Evolutionary conservation across 805 yeast species (phyloP).

Genomic region (Naumovozyma castellii): DNA sequence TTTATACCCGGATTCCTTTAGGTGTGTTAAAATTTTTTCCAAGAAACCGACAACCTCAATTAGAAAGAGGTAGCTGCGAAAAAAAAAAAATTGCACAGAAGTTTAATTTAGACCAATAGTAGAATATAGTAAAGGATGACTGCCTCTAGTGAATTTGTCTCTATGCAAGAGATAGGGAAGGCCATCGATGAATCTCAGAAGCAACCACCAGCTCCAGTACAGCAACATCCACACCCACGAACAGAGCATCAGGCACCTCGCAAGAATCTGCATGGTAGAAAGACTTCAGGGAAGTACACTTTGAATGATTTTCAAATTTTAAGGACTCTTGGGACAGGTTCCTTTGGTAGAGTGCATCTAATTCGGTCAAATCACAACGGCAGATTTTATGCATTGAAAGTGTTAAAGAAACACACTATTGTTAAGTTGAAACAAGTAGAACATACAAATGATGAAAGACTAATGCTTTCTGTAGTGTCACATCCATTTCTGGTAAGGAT

Average conservation of each 20-base stretch:
- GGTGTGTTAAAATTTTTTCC: too few species aligned
- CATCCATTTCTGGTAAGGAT: conserved; percentile 85
- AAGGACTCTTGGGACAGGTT: conserved; percentile 87
- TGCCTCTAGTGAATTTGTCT: neutral
- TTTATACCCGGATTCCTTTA: too few species aligned
- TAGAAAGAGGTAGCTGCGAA: too few species aligned
- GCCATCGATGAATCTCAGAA: conserved; percentile 2
- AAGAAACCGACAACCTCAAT: too few species aligned
- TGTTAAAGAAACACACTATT: conserved; percentile 76
- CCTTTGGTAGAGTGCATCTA: conserved; percentile 86
- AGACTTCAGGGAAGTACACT: conserved; percentile 59
- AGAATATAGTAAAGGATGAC: neutral
- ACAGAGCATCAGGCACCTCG: neutral
- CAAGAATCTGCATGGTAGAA: conserved; percentile 3
- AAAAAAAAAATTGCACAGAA: neutral
- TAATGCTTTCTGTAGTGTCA: conserved; percentile 73
- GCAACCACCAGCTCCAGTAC: neutral
- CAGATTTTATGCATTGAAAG: conserved; percentile 83
- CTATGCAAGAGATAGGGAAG: conserved; percentile 2
- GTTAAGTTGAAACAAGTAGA: conserved; percentile 89
- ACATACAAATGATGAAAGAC: conserved; percentile 88
- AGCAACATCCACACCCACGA: neutral
- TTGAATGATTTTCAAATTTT: conserved; percentile 69
- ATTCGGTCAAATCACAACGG: conserved; percentile 83
- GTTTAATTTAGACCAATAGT: too few species aligned